Evolutionary conservation across 2,329 filamentous ascomycete genomes (phyloP).

Genomic region (Lachnellula arida): DNA sequence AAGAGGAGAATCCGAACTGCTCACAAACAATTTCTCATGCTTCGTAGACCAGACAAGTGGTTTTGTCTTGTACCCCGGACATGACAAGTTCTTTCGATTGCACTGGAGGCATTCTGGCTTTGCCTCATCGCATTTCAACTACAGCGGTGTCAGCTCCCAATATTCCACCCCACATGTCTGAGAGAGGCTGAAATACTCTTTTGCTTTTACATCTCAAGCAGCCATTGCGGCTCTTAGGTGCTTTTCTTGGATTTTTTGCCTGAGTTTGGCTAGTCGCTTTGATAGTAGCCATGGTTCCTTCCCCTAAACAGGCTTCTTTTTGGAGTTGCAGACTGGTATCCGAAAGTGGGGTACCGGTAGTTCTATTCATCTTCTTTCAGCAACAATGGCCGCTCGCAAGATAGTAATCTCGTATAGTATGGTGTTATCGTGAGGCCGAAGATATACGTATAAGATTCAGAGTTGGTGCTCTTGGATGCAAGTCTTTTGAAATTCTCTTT

Average conservation of each 20-base stretch:
- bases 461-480: too few relatives aligned
- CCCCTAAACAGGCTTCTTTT: too few relatives aligned
- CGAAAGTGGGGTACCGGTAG: too few relatives aligned
- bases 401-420: too few relatives aligned
- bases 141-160: constrained; percentile 1
- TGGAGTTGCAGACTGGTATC: too few relatives aligned
- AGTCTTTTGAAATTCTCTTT: too few relatives aligned
- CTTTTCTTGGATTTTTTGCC: constrained; percentile 21
- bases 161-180: neutral
- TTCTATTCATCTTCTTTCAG: too few relatives aligned
- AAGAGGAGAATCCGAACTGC: constrained; percentile 1
- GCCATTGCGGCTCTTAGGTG: constrained; percentile 26
- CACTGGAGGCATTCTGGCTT: constrained; percentile 28
- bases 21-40: constrained; percentile 27
- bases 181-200: constrained; percentile 15
- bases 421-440: too few relatives aligned
- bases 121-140: constrained; percentile 31
- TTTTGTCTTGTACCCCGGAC: constrained; percentile 26
- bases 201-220: constrained; percentile 29
- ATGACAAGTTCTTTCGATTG: constrained; percentile 20
- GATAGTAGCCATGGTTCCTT: too few relatives aligned
- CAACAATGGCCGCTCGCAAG: too few relatives aligned
- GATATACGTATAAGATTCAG: too few relatives aligned
- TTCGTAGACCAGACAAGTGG: constrained; percentile 29
- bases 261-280: neutral